These are phyloP conservation scores for Penicillium rolfsii DNA, from an alignment of 2,329 filamentous ascomycete genomes.

Conservation along the genomic window DNA sequence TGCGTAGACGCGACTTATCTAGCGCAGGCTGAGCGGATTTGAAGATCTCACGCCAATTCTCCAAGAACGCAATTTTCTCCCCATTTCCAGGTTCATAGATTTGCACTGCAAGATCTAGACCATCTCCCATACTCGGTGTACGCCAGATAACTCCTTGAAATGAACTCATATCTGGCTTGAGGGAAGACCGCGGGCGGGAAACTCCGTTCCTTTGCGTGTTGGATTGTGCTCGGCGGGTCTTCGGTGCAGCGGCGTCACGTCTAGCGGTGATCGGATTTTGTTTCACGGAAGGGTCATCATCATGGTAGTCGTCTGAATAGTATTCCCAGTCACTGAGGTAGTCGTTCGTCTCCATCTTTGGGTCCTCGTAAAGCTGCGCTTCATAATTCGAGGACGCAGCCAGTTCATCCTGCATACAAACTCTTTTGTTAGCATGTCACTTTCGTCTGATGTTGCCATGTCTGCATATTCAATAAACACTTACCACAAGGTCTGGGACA, in stretches of 20 bases:
- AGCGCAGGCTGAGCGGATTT: constrained; percentile 39
- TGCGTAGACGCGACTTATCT: constrained; percentile 29
- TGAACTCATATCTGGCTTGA: constrained; percentile 29
- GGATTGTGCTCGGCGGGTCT: constrained; percentile 24
- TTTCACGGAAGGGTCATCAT: constrained; percentile 45
- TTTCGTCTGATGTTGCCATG: background rate
- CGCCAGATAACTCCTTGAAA: constrained; percentile 50
- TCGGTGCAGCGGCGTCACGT: constrained; percentile 17
- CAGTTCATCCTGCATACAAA: constrained; percentile 44
- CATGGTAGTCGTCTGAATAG: constrained; percentile 50
- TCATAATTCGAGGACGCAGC: constrained; percentile 47
- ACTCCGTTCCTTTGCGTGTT: constrained; percentile 8
- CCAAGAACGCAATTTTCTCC: constrained; percentile 49
- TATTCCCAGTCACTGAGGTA: constrained; percentile 52
- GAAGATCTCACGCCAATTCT: constrained; percentile 53
- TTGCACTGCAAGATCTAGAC: constrained; percentile 28
- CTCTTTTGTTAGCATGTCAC: background rate
- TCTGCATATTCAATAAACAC: constrained; percentile 13
- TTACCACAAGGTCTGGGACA: constrained; percentile 41
- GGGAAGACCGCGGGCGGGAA: constrained; percentile 13
- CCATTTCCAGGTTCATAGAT: constrained; percentile 46
- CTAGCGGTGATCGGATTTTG: constrained; percentile 22
- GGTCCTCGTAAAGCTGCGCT: constrained; percentile 45
- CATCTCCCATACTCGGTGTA: constrained; percentile 30
- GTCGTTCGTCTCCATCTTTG: constrained; percentile 44